Evolutionary conservation across 2,329 filamentous ascomycete genomes (phyloP), one percentile per base, ranked within the genome.

Genomic region (Leptoxyphium fumago): DNA sequence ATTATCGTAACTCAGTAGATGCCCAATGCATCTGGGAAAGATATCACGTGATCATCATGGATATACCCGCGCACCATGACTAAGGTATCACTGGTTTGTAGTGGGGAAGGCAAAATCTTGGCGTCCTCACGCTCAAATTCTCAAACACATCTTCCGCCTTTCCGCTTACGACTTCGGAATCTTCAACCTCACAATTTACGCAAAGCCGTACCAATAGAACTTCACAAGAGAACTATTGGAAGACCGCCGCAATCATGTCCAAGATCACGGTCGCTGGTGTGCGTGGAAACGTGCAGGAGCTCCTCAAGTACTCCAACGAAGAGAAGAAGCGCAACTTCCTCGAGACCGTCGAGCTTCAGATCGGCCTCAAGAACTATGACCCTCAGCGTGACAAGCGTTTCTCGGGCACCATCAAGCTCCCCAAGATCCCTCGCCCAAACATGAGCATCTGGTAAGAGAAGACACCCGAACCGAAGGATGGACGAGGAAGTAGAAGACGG

Each of bases 331-430:
- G 60, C 54, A 63, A 64, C 61, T 64, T 63, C 55, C 58, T 64
- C 54, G 60, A 64, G 57, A 64, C 61, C 66, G 85, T 94, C 68
- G 82, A 87, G 71, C 82, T 71, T 54, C 67, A 71, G 59, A 91
- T 93, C 76, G 85, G 85, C 69, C 80, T 94, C 68, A 93, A 94
- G 84, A 94, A 94, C 82, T 94, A 94, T 50, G 60, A 98, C 69
- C 89, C 91, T 66, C 78, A 96, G 82, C 89, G 91, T 86, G 91
- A 98, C 77, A 98, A 98, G 89, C 89, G 89, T 94, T 98, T 98
- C 89, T 94, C 85, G 47, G 91, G 91, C 72, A 96, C 91, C 70
- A 84, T 98, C 77, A 87, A 83, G 75, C 84, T 96, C 63, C 88
- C 89, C 58, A 76, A 79, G 63, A 77, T 96, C 60, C 91, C 88